Evolutionary conservation across 1,284 basidiomycete genomes (phyloP).

Genomic region (Austroboletus rostrupii): DNA sequence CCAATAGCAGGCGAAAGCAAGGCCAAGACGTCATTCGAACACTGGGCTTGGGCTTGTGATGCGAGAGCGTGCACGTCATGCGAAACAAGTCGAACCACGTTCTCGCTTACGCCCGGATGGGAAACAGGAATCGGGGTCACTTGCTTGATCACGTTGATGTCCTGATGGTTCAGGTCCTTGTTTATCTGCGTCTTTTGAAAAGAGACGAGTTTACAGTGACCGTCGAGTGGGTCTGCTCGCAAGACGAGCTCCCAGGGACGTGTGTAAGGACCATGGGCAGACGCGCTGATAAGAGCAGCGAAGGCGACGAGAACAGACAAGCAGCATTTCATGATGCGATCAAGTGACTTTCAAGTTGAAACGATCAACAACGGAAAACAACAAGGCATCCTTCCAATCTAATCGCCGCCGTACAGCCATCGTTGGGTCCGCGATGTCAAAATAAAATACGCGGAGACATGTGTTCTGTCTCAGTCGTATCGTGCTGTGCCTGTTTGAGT

Average conservation of each 20-base stretch:
- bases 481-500: no score
- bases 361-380: slow-evolving; percentile 9
- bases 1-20: not conserved
- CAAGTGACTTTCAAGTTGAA: not conserved
- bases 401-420: no score
- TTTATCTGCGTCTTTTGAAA: slow-evolving; percentile 17
- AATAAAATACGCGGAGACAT: no score
- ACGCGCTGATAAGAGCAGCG: not conserved
- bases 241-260: slow-evolving; percentile 24
- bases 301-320: not conserved
- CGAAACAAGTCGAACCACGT: slow-evolving; percentile 21
- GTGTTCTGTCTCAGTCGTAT: no score
- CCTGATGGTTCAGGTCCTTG: slow-evolving; percentile 17
- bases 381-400: no score
- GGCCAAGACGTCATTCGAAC: slow-evolving; percentile 21
- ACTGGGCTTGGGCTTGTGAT: slow-evolving; percentile 21
- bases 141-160: slow-evolving; percentile 8
- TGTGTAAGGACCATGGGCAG: not conserved
- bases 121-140: slow-evolving; percentile 14
- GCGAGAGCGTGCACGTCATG: slow-evolving; percentile 15
- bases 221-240: slow-evolving; percentile 10
- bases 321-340: not conserved
- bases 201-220: slow-evolving; percentile 17
- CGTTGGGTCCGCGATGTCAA: no score
- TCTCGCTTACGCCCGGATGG: slow-evolving; percentile 1